Evolutionary conservation across 306 rosid genomes (phyloP), one percentile per base, ranked within the genome.

Genomic region (Prosopis cineraria): DNA sequence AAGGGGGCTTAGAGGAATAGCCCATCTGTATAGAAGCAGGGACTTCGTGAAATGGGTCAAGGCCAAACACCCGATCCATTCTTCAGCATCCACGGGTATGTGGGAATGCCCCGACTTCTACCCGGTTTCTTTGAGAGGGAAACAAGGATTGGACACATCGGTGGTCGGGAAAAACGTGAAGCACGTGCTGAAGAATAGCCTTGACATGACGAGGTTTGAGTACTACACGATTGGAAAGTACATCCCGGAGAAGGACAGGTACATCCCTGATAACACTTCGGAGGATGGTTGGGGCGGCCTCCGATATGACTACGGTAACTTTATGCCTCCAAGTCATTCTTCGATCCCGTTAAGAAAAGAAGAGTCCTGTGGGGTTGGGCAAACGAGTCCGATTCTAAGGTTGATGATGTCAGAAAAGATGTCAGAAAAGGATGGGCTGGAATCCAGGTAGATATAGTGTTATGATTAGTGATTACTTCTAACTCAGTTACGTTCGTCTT

Each of bases 331-430:
- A 95, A 95, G 72, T 78, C 98, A 13, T 95, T 92, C 74, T 93
- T 82, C 80, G 97, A 95, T 71, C 81, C 85, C 0, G 82, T 16
- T 7, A 87, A 11, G 80, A 82, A 84, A 7, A 56, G 98, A 8
- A 91, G 98, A 47, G 73, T 95, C 27, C 29, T 95, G 77, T 92
- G 96, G 99, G 98, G 96, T 58, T 95, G 99, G 98, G 93, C 97
- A 0, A 95, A 95, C 34, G 98, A 93, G 72, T 95, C 99, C 14
- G 98, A 95, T 25, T 6, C 78, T 0, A 0, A 5, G 7, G 1
- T 48, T 0, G 81, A 83, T 27, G 96, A 92, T 82, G 37, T 73
- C 17, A 8, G 31, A 0, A 95, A 95, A 72, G 96, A 92, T 82
- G 37, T 73, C 17, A 8, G 31, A 0, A 95, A 95, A 72, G 98